Base-by-base conservation (phyloP, 1,284 basidiomycete species). In the Mycena sp. region DNA sequence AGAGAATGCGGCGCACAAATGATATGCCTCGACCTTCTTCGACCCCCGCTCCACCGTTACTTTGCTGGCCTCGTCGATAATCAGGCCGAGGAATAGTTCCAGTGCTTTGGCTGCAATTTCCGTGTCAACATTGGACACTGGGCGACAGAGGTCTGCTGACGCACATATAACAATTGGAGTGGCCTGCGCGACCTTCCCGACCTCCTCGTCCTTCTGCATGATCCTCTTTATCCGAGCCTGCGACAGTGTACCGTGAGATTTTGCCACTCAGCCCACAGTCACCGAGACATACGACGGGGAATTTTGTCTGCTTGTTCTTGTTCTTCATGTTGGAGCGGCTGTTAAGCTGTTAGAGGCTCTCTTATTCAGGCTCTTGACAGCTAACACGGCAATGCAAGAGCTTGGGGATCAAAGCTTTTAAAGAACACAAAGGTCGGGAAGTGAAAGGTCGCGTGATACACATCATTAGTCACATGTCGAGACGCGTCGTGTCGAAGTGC, bases 191-290 rank as follows among this genome's bases (percentile, higher is more conserved):
- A 99, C 95, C 78, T 99, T 99, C 60, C 98, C 97, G 17, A 99
- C 97, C 76, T 99, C 97, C 75, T 99, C 98, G 76, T 99, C 97
- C 76, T 97, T 96, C 82, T 99, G 97, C 95, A 99, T 99, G 65
- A 99, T 98, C 83, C 96, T 95, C 86, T 99, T 99, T 82, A 99
- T 99, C 58, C 97, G 88, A 7, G 97, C 97, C 94, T 95, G 65
- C 21, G 17, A 4, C 16, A 35, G 32, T 14, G 14, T 9, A 44
- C 10, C 17, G 59, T 56, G 35, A 50, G 41, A 25, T 41, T 53
- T n/a, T 29, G 38, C 10, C 25, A 14, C 5, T n/a, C 26, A 25
- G 58, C 41, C 19, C 26, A 44, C 28, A 54, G 63, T 52, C 10
- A 38, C 50, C 54, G 29, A 46, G 45, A 50, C 53, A 65, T 69